These are phyloP conservation scores for Syncephalastrum contaminatum DNA, from an alignment of 371 early-diverging fungal species.

Conservation along the genomic window DNA sequence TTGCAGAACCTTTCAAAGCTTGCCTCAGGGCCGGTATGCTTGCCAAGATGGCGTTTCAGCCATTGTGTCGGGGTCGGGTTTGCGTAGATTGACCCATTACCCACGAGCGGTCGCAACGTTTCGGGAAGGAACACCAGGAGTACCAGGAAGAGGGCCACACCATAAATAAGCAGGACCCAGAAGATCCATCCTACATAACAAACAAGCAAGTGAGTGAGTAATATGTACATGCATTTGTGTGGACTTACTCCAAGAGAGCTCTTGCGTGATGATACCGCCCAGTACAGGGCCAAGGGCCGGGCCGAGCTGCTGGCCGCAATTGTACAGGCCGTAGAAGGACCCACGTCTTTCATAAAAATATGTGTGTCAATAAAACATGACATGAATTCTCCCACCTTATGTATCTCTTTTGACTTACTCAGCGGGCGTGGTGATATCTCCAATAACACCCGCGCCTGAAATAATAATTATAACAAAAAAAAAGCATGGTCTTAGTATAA, in stretches of 20 bases:
- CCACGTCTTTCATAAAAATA: constrained; percentile 28
- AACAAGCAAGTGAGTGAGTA: neutral
- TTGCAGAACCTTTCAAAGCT: neutral
- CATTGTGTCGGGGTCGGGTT: constrained; percentile 30
- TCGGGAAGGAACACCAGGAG: constrained; percentile 59
- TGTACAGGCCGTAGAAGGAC: constrained; percentile 53
- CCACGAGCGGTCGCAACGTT: constrained; percentile 53
- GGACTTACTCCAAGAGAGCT: constrained; percentile 7
- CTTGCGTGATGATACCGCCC: constrained; percentile 20
- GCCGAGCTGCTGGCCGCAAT: constrained; percentile 31
- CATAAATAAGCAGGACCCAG: constrained; percentile 53
- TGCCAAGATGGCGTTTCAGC: neutral
- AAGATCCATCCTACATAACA: constrained; percentile 43
- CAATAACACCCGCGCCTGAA: constrained; percentile 28
- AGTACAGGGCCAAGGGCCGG: constrained; percentile 56
- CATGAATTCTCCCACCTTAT: too few species aligned
- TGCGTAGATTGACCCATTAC: constrained; percentile 29
- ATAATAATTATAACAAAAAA: too few species aligned
- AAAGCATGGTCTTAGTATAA: too few species aligned
- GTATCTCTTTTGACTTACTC: constrained; percentile 29
- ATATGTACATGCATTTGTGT: neutral
- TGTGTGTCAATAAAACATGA: neutral
- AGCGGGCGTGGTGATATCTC: constrained; percentile 54
- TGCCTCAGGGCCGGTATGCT: neutral
- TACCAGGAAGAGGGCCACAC: constrained; percentile 43